Conservation (phyloP, 352 stramenopile species). For the Globisporangium alternatum region DNA sequence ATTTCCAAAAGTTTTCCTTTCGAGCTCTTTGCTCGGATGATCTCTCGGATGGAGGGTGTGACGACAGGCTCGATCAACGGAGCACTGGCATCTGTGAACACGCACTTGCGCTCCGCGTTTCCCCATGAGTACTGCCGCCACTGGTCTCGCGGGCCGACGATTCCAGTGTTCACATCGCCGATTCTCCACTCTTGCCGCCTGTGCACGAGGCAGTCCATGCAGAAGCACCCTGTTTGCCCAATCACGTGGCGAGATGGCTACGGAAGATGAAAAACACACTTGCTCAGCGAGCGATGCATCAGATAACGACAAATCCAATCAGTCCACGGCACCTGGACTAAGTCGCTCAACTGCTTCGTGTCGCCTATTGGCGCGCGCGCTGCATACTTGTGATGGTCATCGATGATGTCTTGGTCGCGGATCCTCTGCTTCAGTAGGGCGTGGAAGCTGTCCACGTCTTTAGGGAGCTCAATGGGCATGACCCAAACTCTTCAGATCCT, state of each 20-base stretch:
- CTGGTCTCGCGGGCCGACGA: slow-evolving; percentile 64
- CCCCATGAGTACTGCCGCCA: slow-evolving; percentile 69
- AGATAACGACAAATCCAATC: neutral
- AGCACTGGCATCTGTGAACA: slow-evolving; percentile 22
- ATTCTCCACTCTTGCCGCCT: slow-evolving; percentile 78
- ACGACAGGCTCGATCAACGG: slow-evolving; percentile 22
- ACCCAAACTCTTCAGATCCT: neutral
- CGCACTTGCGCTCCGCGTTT: slow-evolving; percentile 43
- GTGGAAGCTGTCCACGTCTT: slow-evolving; percentile 46
- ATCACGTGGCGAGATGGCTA: slow-evolving; percentile 47
- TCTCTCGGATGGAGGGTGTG: slow-evolving; percentile 50
- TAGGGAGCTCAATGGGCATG: slow-evolving; percentile 40
- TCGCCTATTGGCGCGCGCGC: neutral
- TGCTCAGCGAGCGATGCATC: neutral
- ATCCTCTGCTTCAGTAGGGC: slow-evolving; percentile 49
- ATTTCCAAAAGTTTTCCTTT: slow-evolving; percentile 39
- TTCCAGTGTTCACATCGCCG: slow-evolving; percentile 56
- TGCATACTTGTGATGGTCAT: slow-evolving; percentile 24
- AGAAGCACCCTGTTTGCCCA: slow-evolving; percentile 75
- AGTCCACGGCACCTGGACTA: slow-evolving; percentile 7
- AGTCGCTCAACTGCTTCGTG: slow-evolving; percentile 14
- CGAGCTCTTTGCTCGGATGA: slow-evolving; percentile 38
- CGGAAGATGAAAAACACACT: neutral
- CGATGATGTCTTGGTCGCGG: slow-evolving; percentile 51
- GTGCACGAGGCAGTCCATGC: slow-evolving; percentile 63